These are phyloP conservation scores for Talaromyces liani DNA, from an alignment of 495 filamentous ascomycete species.

Conservation along the genomic window DNA sequence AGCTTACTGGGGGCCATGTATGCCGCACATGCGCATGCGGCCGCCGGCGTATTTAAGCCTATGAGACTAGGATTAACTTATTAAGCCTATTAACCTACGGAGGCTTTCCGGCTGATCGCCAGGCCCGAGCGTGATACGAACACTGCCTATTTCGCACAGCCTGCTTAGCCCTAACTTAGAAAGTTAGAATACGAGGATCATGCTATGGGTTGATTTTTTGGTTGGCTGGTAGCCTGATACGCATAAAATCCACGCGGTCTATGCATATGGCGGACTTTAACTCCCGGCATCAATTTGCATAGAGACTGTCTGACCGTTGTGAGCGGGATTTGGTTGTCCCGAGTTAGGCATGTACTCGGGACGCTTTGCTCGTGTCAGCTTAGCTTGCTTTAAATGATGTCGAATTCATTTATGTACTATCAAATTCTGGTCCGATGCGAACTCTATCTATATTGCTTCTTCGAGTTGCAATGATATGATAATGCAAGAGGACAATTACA, in stretches of 20 bases:
- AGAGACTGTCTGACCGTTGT: neutral
- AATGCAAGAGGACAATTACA: neutral
- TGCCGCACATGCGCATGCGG: neutral
- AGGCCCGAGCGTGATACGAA: neutral
- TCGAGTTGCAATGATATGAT: neutral
- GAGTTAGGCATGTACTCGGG: neutral
- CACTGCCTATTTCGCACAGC: neutral
- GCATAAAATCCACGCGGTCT: neutral
- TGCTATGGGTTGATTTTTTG: neutral
- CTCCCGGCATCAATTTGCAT: neutral
- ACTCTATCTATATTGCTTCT: neutral
- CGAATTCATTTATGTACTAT: conserved; percentile 52
- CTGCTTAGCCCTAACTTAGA: neutral
- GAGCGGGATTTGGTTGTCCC: neutral
- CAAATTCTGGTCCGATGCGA: conserved; percentile 53
- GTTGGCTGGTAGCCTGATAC: neutral
- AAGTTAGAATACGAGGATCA: neutral
- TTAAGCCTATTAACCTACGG: neutral
- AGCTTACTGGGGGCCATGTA: neutral
- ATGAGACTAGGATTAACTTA: neutral
- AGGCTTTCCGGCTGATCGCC: neutral
- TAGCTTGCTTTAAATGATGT: conserved; percentile 41
- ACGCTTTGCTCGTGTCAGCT: neutral
- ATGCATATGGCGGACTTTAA: neutral
- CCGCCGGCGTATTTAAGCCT: neutral